Evolutionary conservation across 202 grass and related monocot species (phyloP).

Genomic region (Schoenoplectus triqueter): DNA sequence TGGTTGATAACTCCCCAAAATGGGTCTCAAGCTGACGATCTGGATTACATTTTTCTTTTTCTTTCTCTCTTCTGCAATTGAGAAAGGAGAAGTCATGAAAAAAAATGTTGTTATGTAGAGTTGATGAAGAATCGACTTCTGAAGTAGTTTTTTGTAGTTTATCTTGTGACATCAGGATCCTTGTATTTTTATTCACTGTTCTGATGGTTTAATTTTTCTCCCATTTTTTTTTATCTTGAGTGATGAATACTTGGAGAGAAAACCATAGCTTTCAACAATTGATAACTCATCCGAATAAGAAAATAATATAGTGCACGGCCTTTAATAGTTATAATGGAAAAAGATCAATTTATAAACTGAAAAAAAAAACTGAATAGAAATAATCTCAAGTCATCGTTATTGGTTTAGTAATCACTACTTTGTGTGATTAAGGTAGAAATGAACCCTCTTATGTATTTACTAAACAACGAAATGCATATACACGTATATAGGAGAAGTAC

Average conservation of each 20-base stretch:
- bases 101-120: conserved; percentile 17
- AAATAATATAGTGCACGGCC: too few relatives aligned
- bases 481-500: too few relatives aligned
- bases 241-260: not conserved
- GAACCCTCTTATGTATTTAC: too few relatives aligned
- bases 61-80: not conserved
- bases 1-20: not conserved
- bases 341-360: not conserved
- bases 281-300: too few relatives aligned
- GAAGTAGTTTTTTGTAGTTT: conserved; percentile 1
- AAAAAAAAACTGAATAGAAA: not conserved
- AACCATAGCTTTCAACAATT: not conserved
- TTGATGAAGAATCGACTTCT: not conserved
- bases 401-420: not conserved
- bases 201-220: not conserved
- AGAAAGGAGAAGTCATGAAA: not conserved
- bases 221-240: not conserved
- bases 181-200: conserved; percentile 26
- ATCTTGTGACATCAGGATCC: not conserved
- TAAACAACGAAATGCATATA: too few relatives aligned
- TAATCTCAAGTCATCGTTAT: not conserved
- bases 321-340: not conserved
- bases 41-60: not conserved
- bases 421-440: too few relatives aligned
- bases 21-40: not conserved